Percentiles rank a stretch among this genome's conserved stretches.
These are phyloP conservation scores for Lunularia cruciata DNA, from an alignment of 225 moss, liverwort and hornwort genomes.

Conservation along the genomic window DNA sequence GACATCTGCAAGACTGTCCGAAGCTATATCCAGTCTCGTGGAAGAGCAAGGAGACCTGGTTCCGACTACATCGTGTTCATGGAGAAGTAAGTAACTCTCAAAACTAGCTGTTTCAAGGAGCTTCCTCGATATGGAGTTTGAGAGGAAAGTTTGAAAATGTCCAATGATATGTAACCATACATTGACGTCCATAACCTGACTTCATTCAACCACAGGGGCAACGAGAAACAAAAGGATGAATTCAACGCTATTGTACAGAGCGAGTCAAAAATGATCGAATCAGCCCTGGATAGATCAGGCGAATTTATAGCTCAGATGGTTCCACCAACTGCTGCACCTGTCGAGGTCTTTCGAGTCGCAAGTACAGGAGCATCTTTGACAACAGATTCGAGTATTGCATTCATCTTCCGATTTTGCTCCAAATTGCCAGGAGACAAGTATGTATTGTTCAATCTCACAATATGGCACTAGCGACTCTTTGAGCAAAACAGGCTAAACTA, in stretches of 20 bases:
- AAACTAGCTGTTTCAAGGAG: neutral
- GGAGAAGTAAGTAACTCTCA: slow-evolving; percentile 55
- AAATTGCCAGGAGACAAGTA: slow-evolving; percentile 95
- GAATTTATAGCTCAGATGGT: slow-evolving; percentile 35
- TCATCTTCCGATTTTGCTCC: slow-evolving; percentile 70
- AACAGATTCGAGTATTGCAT: slow-evolving; percentile 61
- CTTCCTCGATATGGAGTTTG: neutral
- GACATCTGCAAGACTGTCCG: slow-evolving; percentile 76
- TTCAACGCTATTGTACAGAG: slow-evolving; percentile 58
- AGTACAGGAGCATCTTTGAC: slow-evolving; percentile 69
- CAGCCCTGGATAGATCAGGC: slow-evolving; percentile 59
- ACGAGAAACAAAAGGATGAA: slow-evolving; percentile 57
- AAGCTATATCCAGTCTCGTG: slow-evolving; percentile 96
- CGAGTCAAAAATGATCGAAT: slow-evolving; percentile 76
- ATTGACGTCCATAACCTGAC: neutral
- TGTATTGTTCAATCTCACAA: neutral
- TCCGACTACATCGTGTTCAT: slow-evolving; percentile 86
- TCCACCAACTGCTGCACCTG: slow-evolving; percentile 24
- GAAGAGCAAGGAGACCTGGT: slow-evolving; percentile 88
- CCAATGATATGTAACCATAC: no score
- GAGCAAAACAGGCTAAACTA: no score
- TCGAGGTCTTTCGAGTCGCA: slow-evolving; percentile 58
- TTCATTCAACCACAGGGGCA: slow-evolving; percentile 60
- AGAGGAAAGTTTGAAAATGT: no score
- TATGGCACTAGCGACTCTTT: no score